Evolutionary conservation across 2,329 filamentous ascomycete species (phyloP).

Genomic region (Pyricularia sp.): DNA sequence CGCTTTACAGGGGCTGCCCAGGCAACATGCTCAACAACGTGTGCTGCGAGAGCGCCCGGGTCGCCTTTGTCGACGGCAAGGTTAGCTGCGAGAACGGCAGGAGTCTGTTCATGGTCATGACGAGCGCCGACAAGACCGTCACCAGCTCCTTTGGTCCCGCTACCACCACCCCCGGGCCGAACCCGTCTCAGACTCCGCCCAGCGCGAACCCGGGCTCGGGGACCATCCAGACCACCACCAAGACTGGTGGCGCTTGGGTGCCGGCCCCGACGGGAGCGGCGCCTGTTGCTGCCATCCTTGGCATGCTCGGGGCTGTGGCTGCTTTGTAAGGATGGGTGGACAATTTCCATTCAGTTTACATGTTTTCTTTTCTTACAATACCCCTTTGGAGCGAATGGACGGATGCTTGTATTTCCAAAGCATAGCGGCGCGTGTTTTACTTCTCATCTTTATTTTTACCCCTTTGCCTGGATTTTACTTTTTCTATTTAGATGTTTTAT

Average conservation of each 20-base stretch:
- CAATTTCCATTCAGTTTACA: not conserved
- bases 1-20: slow-evolving; percentile 5
- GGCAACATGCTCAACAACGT: slow-evolving; percentile 6
- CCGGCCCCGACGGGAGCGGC: not conserved
- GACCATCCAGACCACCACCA: not conserved
- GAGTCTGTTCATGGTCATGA: slow-evolving; percentile 4
- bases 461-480: not conserved
- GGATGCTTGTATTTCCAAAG: not conserved
- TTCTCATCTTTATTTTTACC: not conserved
- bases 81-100: slow-evolving; percentile 2
- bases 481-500: not conserved
- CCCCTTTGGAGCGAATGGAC: not conserved
- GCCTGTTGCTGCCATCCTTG: not conserved
- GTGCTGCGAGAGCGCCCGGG: slow-evolving; percentile 4
- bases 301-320: not conserved
- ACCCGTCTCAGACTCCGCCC: not conserved
- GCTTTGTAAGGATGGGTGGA: not conserved
- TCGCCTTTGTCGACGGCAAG: slow-evolving; percentile 18
- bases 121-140: not conserved
- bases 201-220: not conserved
- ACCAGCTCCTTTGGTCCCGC: not conserved
- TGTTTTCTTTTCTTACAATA: not conserved
- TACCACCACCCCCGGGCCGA: not conserved
- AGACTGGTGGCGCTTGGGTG: not conserved
- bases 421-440: not conserved